phyloP scores from a whole-genome alignment of 192 early-diverging fungal genomes.

The Backusella australiensis region DNA sequence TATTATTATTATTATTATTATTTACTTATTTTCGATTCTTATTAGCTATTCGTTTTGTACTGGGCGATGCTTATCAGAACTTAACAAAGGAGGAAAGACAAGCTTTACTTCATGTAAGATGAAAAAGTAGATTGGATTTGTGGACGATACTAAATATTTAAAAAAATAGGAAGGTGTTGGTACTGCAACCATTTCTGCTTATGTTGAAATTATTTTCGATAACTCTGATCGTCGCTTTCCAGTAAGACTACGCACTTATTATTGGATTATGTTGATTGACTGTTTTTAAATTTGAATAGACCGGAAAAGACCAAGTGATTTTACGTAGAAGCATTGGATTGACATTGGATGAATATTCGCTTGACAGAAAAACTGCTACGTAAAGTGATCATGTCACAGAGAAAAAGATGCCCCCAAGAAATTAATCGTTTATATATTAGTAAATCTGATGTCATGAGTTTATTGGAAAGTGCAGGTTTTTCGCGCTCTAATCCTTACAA shows the following conservation, averaged over 20 bases:
- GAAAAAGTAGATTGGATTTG: neutral
- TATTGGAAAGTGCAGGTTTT: constrained; percentile 95
- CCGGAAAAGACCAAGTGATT: constrained; percentile 87
- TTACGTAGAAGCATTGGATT: constrained; percentile 92
- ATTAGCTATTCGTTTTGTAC: constrained; percentile 89
- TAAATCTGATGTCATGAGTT: constrained; percentile 88
- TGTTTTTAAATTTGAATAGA: constrained; percentile 40
- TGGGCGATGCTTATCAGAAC: constrained; percentile 93
- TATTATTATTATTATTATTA: too few relatives aligned
- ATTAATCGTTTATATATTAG: constrained; percentile 39
- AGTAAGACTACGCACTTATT: constrained; percentile 39
- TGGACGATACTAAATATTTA: neutral
- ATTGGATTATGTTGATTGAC: neutral
- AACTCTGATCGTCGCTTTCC: constrained; percentile 95
- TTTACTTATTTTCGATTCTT: neutral
- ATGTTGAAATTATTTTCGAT: constrained; percentile 95
- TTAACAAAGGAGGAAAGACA: constrained; percentile 93
- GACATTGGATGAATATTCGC: constrained; percentile 98
- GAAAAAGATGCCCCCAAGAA: neutral
- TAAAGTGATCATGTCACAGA: constrained; percentile 28
- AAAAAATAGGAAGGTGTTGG: constrained; percentile 81
- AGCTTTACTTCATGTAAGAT: constrained; percentile 80
- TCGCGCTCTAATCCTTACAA: constrained; percentile 98
- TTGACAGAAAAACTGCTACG: constrained; percentile 91
- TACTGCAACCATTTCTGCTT: constrained; percentile 90